Evolutionary conservation across 192 early-diverging fungal genomes (phyloP).

Genomic region (Backusella sp.): DNA sequence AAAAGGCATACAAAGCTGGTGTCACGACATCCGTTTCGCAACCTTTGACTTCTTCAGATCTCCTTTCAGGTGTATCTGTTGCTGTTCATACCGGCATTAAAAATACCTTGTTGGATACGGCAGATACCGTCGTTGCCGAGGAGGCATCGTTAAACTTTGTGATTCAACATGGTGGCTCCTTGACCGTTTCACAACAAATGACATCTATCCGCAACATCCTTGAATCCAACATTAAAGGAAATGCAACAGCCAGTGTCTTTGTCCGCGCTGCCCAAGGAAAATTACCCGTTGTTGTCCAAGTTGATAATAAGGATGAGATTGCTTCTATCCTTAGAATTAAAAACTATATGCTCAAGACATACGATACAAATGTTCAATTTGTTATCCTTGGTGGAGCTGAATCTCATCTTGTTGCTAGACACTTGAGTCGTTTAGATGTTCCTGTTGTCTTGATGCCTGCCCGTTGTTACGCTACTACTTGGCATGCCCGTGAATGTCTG

Average conservation of each 20-base stretch:
- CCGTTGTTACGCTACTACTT: slow-evolving; percentile 59
- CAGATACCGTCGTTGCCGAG: slow-evolving; percentile 49
- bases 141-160: slow-evolving; percentile 59
- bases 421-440: slow-evolving; percentile 52
- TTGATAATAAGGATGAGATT: slow-evolving; percentile 63
- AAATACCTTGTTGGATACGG: slow-evolving; percentile 38
- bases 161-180: slow-evolving; percentile 38
- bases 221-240: slow-evolving; percentile 27
- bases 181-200: slow-evolving; percentile 56
- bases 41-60: slow-evolving; percentile 38
- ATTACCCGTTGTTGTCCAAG: slow-evolving; percentile 50
- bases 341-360: slow-evolving; percentile 26
- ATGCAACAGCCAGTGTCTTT: slow-evolving; percentile 35
- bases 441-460: slow-evolving; percentile 65
- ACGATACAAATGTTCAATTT: slow-evolving; percentile 35
- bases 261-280: slow-evolving; percentile 44
- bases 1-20: slow-evolving; percentile 58
- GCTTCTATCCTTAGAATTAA: slow-evolving; percentile 60
- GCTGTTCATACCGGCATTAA: slow-evolving; percentile 62
- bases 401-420: slow-evolving; percentile 61
- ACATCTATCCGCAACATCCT: slow-evolving; percentile 43
- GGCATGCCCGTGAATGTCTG: slow-evolving; percentile 60
- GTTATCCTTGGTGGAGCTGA: slow-evolving; percentile 66
- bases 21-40: slow-evolving; percentile 56
- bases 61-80: slow-evolving; percentile 61